phyloP scores from a whole-genome alignment of 345 rosid species.

The Orychophragmus violaceus region DNA sequence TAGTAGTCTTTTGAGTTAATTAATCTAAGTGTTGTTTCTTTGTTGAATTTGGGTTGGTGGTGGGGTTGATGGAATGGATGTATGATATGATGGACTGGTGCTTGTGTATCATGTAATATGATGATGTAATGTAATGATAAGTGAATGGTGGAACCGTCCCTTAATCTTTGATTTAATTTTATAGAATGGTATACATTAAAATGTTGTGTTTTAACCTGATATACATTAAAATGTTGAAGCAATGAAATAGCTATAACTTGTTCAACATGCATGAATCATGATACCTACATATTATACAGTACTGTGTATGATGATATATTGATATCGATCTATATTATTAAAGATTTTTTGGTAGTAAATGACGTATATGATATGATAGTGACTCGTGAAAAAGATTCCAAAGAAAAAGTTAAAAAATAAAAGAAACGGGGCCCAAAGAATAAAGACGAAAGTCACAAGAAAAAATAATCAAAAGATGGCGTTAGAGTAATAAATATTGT shows the following conservation, averaged over 20 bases:
- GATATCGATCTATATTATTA: neutral
- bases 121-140: slow-evolving; percentile 8
- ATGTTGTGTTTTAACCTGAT: too few relatives aligned
- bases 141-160: neutral
- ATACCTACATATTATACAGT: too few relatives aligned
- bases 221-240: neutral
- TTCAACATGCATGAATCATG: neutral
- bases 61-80: slow-evolving; percentile 16
- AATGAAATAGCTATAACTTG: neutral
- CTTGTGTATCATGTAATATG: too few relatives aligned
- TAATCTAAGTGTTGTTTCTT: slow-evolving; percentile 24
- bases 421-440: slow-evolving; percentile 19
- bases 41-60: slow-evolving; percentile 12
- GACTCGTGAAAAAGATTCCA: slow-evolving; percentile 16
- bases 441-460: slow-evolving; percentile 20
- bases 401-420: slow-evolving; percentile 1
- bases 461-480: neutral
- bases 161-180: neutral
- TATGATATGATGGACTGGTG: slow-evolving; percentile 24
- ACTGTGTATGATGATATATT: neutral
- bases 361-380: neutral
- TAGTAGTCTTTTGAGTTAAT: slow-evolving; percentile 15
- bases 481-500: slow-evolving; percentile 10
- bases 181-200: neutral
- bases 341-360: neutral